Evolutionary conservation across 371 early-diverging fungal species (phyloP).

Genomic region (Zychaea mexicana): DNA sequence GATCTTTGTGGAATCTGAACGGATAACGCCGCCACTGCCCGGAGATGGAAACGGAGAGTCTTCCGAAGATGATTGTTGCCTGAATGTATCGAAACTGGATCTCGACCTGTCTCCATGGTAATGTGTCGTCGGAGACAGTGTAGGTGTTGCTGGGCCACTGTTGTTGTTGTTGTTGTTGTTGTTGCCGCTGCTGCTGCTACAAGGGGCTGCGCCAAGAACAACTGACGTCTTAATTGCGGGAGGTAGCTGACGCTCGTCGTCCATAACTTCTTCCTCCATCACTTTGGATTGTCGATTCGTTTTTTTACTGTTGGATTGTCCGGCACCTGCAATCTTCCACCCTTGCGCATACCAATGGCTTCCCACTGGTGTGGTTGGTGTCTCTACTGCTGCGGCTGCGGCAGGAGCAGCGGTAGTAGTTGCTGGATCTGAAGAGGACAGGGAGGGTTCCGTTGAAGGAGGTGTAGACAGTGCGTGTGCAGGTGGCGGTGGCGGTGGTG

Average conservation of each 20-base stretch:
- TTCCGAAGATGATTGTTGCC: background rate
- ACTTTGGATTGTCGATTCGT: conserved; percentile 5
- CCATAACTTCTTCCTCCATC: background rate
- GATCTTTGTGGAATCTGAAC: background rate
- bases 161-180: background rate
- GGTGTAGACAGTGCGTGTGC: conserved; percentile 7
- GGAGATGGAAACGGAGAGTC: background rate
- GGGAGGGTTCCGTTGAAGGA: conserved; percentile 4
- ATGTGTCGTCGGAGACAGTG: background rate
- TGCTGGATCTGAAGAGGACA: background rate
- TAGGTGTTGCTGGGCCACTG: conserved; percentile 4
- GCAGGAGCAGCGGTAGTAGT: background rate
- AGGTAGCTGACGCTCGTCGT: background rate
- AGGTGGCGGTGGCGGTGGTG: conserved; percentile 7
- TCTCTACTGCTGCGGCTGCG: background rate
- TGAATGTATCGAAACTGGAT: background rate
- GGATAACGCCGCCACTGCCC: background rate
- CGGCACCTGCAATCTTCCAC: conserved; percentile 3
- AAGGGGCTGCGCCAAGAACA: background rate
- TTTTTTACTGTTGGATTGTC: background rate
- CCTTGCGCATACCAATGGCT: background rate
- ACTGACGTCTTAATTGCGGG: background rate
- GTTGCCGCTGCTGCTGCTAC: background rate
- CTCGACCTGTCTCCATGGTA: background rate
- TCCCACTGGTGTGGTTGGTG: background rate